Evolutionary conservation across 768 basidiomycete genomes (phyloP).

Genomic region (Naematelia encephala): DNA sequence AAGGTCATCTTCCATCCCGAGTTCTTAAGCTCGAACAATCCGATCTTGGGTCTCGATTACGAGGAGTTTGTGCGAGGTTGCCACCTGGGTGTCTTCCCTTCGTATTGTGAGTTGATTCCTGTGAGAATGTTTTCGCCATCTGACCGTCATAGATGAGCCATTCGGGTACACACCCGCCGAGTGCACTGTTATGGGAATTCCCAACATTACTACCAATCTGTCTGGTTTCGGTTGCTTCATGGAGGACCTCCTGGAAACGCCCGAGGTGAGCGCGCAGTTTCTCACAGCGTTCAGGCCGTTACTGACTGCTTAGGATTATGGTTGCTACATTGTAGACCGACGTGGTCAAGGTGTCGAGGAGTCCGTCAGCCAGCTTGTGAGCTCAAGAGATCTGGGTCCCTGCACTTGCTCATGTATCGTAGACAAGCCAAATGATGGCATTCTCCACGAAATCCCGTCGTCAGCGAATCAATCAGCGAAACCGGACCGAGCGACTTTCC

Average conservation of each 20-base stretch:
- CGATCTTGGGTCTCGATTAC: slow-evolving; percentile 93
- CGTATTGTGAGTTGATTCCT: slow-evolving; percentile 73
- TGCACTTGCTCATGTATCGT: too few relatives aligned
- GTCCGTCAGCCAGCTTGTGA: slow-evolving; percentile 71
- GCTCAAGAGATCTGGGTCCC: too few relatives aligned
- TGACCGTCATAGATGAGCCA: slow-evolving; percentile 41
- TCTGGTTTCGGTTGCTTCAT: slow-evolving; percentile 95
- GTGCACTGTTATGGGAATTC: slow-evolving; percentile 99
- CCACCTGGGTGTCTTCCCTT: slow-evolving; percentile 97
- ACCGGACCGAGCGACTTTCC: slow-evolving; percentile 89
- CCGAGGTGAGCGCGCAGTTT: slow-evolving; percentile 54
- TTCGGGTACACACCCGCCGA: slow-evolving; percentile 83
- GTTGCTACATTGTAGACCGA: slow-evolving; percentile 94
- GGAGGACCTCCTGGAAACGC: slow-evolving; percentile 93
- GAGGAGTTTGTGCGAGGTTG: slow-evolving; percentile 99
- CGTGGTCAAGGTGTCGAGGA: slow-evolving; percentile 86
- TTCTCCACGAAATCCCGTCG: slow-evolving; percentile 64
- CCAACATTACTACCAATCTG: slow-evolving; percentile 92
- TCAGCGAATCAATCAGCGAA: slow-evolving; percentile 97
- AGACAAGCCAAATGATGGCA: slow-evolving; percentile 49
- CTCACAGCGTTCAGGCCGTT: slow-evolving; percentile 7
- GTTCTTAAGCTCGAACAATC: slow-evolving; percentile 96
- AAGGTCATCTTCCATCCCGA: slow-evolving; percentile 98
- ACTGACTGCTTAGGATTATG: slow-evolving; percentile 61
- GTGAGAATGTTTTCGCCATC: neutral